Conservation (phyloP, 78 protist genomes). For the Pigoraptor vietnamica region DNA sequence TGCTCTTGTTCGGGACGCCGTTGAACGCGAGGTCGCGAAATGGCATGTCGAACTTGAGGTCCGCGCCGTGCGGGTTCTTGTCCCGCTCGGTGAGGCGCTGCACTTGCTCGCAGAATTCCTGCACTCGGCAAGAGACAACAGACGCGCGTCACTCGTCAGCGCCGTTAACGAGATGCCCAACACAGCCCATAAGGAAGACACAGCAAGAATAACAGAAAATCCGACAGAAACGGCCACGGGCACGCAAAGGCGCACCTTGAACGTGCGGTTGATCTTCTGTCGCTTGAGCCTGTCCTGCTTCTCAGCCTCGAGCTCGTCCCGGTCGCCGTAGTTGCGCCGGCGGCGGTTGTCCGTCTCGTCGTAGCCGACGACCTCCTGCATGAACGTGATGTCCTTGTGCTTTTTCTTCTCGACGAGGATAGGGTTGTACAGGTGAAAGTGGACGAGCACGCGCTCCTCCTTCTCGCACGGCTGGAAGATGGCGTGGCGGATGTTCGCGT, state of each 20-base stretch:
- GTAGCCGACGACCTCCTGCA: constrained; percentile 40
- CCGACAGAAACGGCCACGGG: too few species aligned
- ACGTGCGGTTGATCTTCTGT: constrained; percentile 59
- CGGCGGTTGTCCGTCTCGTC: neutral
- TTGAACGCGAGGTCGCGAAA: constrained; percentile 81
- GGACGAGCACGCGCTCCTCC: constrained; percentile 76
- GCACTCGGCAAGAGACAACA: too few species aligned
- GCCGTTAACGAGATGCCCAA: too few species aligned
- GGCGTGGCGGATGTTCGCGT: constrained; percentile 81
- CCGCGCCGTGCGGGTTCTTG: neutral
- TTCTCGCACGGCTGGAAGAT: constrained; percentile 86
- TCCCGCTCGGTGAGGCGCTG: neutral
- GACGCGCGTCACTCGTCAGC: too few species aligned
- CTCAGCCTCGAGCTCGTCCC: constrained; percentile 84
- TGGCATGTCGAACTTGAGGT: constrained; percentile 83
- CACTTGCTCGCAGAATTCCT: neutral
- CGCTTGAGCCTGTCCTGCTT: constrained; percentile 66
- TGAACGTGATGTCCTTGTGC: constrained; percentile 84
- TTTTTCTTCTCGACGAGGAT: constrained; percentile 91
- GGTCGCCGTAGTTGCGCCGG: constrained; percentile 27
- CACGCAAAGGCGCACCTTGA: constrained; percentile 44
- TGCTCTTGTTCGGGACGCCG: constrained; percentile 72
- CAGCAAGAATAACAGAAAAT: too few species aligned
- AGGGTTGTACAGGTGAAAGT: constrained; percentile 82
- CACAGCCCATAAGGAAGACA: too few species aligned